These are phyloP conservation scores for Cercis canadensis DNA, from an alignment of 306 rosid species.

Conservation along the genomic window DNA sequence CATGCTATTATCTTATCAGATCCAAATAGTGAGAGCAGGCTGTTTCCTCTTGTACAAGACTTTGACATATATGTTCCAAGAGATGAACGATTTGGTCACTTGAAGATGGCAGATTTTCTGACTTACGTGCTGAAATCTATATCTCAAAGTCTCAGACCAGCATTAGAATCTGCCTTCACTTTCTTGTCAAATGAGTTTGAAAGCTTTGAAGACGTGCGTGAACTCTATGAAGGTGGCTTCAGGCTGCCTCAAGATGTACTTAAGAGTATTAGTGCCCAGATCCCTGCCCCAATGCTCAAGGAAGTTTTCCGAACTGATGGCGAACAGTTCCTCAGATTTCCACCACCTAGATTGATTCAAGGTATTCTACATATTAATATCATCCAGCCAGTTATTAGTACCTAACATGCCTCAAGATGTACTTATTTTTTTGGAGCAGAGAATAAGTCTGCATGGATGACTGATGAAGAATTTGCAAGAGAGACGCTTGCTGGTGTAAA, in stretches of 20 bases:
- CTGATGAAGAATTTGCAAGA: slow-evolving; percentile 81
- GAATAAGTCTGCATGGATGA: slow-evolving; percentile 67
- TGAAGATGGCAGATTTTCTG: slow-evolving; percentile 72
- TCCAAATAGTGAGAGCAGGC: slow-evolving; percentile 56
- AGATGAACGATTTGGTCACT: slow-evolving; percentile 76
- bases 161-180: slow-evolving; percentile 42
- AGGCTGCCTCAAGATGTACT: slow-evolving; percentile 55
- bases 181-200: slow-evolving; percentile 50
- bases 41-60: not conserved
- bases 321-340: slow-evolving; percentile 55
- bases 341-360: slow-evolving; percentile 69
- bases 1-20: too few relatives aligned
- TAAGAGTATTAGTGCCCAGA: slow-evolving; percentile 41
- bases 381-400: too few relatives aligned
- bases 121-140: slow-evolving; percentile 64
- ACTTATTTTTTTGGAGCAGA: slow-evolving; percentile 47
- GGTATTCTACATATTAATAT: slow-evolving; percentile 39
- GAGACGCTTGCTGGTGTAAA: slow-evolving; percentile 79
- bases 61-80: slow-evolving; percentile 69
- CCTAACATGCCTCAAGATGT: not conserved
- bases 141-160: slow-evolving; percentile 56
- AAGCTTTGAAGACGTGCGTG: slow-evolving; percentile 61
- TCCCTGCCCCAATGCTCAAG: slow-evolving; percentile 60
- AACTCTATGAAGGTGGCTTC: slow-evolving; percentile 70
- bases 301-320: slow-evolving; percentile 75